phyloP scores from a whole-genome alignment of 164 flowering plant genomes.

The Annona cherimola region DNA sequence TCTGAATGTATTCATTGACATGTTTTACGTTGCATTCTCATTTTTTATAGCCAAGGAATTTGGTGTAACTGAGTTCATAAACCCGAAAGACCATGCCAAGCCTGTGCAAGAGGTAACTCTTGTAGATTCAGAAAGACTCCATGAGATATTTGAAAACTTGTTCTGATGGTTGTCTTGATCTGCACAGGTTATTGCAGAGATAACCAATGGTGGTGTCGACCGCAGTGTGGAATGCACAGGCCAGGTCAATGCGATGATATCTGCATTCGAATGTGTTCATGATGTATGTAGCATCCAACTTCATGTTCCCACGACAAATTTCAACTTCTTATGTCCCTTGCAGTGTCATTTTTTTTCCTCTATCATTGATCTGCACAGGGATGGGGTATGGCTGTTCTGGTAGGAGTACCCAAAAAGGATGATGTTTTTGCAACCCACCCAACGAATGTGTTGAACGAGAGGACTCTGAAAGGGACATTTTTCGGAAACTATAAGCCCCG shows the following conservation, averaged over 20 bases:
- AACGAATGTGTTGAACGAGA: conserved; percentile 26
- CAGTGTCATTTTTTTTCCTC: neutral
- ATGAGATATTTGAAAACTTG: neutral
- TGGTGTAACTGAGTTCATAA: conserved; percentile 50
- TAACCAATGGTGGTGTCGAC: conserved; percentile 1
- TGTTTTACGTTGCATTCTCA: neutral
- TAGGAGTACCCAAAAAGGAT: neutral
- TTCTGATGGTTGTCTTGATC: neutral
- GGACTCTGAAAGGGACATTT: conserved; percentile 47
- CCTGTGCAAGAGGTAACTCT: conserved; percentile 48
- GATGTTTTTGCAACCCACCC: neutral
- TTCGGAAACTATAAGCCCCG: conserved; percentile 63
- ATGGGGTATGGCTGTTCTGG: neutral
- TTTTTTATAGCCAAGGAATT: conserved; percentile 41
- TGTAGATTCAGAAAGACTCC: neutral
- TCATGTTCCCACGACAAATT: neutral
- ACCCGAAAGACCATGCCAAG: conserved; percentile 39
- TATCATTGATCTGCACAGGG: neutral
- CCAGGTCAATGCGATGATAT: conserved; percentile 25
- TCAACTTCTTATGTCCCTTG: neutral
- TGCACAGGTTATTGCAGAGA: conserved; percentile 1
- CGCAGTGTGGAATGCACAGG: conserved; percentile 51
- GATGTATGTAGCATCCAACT: conserved; percentile 19
- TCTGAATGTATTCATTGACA: neutral
- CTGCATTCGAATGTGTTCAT: conserved; percentile 47